Conservation (phyloP, 306 rosid species). For the Quercus bicolor region DNA sequence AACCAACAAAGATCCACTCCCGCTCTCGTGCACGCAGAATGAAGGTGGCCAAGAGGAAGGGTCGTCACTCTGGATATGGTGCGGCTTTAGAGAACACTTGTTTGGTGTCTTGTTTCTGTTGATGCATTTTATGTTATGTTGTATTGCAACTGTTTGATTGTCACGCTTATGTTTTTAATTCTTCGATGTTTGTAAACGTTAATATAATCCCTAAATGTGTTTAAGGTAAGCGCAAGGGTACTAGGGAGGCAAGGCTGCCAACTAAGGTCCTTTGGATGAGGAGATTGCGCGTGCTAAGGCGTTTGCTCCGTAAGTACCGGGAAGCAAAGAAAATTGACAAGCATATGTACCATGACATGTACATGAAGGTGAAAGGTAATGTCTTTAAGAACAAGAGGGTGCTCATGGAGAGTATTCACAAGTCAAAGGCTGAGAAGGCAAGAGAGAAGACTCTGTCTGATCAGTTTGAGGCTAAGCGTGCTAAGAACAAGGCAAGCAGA, state of each 20-base stretch:
- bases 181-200: neutral
- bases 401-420: slow-evolving; percentile 53
- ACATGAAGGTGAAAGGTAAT: slow-evolving; percentile 54
- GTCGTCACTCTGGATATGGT: slow-evolving; percentile 64
- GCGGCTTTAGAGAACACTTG: neutral
- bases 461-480: slow-evolving; percentile 50
- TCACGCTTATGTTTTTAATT: neutral
- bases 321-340: slow-evolving; percentile 46
- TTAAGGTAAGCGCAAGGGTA: slow-evolving; percentile 63
- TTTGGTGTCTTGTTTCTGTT: neutral
- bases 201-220: neutral
- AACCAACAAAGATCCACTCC: slow-evolving; percentile 63
- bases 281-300: slow-evolving; percentile 49
- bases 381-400: slow-evolving; percentile 53
- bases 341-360: slow-evolving; percentile 53
- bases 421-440: slow-evolving; percentile 52
- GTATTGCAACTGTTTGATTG: neutral
- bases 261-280: slow-evolving; percentile 62
- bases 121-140: neutral
- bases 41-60: slow-evolving; percentile 63
- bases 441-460: slow-evolving; percentile 45
- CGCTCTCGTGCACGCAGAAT: slow-evolving; percentile 65
- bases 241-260: slow-evolving; percentile 61
- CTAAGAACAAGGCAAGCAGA: slow-evolving; percentile 50
- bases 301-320: slow-evolving; percentile 46